Evolutionary conservation across 768 basidiomycete species (phyloP).

Genomic region (Podaxis pistillaris): DNA sequence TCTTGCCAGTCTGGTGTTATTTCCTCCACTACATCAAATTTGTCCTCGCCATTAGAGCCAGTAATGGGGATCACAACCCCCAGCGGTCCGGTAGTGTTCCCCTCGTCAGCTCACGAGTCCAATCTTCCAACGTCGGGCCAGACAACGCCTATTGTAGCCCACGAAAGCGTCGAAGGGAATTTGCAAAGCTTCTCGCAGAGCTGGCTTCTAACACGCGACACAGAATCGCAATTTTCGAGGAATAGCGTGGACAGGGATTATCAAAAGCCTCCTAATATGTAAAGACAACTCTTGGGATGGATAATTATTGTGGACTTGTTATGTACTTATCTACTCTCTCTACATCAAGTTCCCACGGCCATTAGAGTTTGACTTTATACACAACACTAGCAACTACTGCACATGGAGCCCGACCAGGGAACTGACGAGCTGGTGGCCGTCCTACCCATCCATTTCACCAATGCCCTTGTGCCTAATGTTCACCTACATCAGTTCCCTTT

Average conservation of each 20-base stretch:
- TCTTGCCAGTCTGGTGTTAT: constrained; percentile 6
- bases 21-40: constrained; percentile 5
- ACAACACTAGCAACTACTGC: neutral
- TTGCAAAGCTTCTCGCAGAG: constrained; percentile 25
- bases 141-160: constrained; percentile 28
- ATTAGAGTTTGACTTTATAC: neutral
- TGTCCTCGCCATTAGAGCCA: constrained; percentile 6
- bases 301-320: neutral
- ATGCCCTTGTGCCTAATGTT: constrained; percentile 56
- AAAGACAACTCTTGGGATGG: neutral
- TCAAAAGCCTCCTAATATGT: constrained; percentile 2
- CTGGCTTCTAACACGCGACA: constrained; percentile 23
- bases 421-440: constrained; percentile 65
- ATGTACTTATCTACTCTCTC: neutral
- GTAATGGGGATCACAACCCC: constrained; percentile 1
- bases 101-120: constrained; percentile 9
- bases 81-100: neutral
- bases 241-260: neutral
- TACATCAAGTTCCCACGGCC: constrained; percentile 4
- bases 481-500: constrained; percentile 85
- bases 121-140: constrained; percentile 29
- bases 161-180: constrained; percentile 23
- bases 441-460: constrained; percentile 73
- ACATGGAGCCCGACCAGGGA: constrained; percentile 27
- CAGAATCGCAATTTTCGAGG: constrained; percentile 17